These are phyloP conservation scores for Colletotrichum graminicola DNA, from an alignment of 2,329 filamentous ascomycete genomes.

Conservation along the genomic window DNA sequence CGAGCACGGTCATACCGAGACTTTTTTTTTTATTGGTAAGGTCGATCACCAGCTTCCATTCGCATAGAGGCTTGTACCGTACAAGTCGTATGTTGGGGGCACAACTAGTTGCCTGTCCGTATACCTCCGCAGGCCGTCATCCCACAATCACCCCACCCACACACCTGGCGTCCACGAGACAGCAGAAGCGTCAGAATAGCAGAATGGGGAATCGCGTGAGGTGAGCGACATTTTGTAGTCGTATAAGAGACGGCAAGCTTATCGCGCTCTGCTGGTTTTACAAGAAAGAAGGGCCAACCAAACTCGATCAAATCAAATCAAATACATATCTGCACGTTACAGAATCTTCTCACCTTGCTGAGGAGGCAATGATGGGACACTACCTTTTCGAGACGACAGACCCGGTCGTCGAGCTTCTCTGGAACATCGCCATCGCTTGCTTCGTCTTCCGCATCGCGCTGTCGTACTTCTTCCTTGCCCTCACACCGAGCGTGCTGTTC, in stretches of 20 bases:
- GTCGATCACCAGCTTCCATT: neutral
- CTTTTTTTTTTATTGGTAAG: too few relatives aligned
- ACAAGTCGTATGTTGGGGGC: neutral
- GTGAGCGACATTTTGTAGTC: constrained; percentile 5
- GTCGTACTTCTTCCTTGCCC: constrained; percentile 49
- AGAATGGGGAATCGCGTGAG: constrained; percentile 22
- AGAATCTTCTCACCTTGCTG: constrained; percentile 1
- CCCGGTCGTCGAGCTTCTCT: constrained; percentile 53
- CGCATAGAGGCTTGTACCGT: neutral
- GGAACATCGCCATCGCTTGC: constrained; percentile 53
- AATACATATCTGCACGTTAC: neutral
- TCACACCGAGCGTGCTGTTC: constrained; percentile 44
- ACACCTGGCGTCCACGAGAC: constrained; percentile 6
- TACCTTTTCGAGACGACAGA: constrained; percentile 50
- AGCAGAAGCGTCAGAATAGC: constrained; percentile 17
- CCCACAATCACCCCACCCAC: constrained; percentile 37
- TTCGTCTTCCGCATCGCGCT: constrained; percentile 51
- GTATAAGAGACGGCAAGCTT: constrained; percentile 12
- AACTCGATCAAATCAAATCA: neutral
- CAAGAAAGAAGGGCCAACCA: neutral
- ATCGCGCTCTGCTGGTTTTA: neutral
- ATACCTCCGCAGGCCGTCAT: constrained; percentile 13
- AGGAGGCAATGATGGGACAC: constrained; percentile 17
- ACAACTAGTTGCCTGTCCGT: neutral
- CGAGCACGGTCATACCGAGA: neutral